Base-by-base conservation (phyloP, 1,284 basidiomycete species). In the Pseudozyma tsukubaensis region DNA sequence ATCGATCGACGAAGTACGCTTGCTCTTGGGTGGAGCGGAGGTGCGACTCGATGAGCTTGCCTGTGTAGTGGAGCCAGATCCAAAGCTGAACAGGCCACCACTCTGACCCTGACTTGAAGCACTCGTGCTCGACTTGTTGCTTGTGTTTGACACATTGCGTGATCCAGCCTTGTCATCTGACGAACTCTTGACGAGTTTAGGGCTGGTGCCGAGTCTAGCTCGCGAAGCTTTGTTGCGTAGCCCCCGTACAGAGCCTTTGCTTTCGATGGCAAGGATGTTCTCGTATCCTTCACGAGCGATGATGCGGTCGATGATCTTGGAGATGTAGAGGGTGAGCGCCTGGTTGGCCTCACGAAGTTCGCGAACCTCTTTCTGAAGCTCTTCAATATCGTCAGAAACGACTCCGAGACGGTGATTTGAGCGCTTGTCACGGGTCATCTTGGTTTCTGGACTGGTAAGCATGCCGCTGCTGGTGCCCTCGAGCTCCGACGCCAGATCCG, bases 251-350 rank as follows among this genome's bases (percentile, higher is more conserved):
- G 44, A 77, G 52, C 87, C 44, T 86, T 87, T 78, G 89, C 89
- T 55, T 84, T 97, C 94, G 50, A 89, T 90, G 21, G 94, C 92
- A 32, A 97, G 89, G 57, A 97, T 91, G 78, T 94, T 92, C 85
- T 97, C 94, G 85, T 94, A 96, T 34, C 94, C 94, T 85, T 95
- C 94, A 82, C 93, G 90, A 3, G 93, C 89, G 70, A 96, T 94
- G 84, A 97, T 96, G 57, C 94, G 90, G 86, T 97, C 94, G 78
- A 97, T 91, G 79, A 97, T 97, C 88, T 97, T 97, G 58, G 92
- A 94, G 18, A 94, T 94, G 83, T 97, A 97, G 21, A 97, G 86
- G 16, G 92, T 93, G 12, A 97, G 87, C 0, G 94, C 94, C 84
- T 95, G 95, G 88, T 97, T 97, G 49, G 93, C 93, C 84, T 97